phyloP scores from a whole-genome alignment of 2,329 filamentous ascomycete genomes.

The Alternaria novae-zelandiae region DNA sequence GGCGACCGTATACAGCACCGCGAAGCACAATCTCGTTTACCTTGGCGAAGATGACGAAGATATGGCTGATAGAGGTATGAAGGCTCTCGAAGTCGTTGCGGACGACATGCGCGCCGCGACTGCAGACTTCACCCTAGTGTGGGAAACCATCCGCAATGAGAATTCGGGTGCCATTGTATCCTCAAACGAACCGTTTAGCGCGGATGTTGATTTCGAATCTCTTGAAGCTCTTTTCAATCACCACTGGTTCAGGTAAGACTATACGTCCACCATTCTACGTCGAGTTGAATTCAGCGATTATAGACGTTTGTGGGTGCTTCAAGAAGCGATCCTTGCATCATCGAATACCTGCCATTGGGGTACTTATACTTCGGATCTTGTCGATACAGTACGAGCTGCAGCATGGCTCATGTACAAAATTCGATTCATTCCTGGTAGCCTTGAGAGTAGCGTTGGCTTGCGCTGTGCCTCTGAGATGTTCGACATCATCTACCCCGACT shows the following conservation, averaged over 20 bases:
- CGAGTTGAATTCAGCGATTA: accelerated
- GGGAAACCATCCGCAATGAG: accelerated
- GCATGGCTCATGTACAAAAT: accelerated
- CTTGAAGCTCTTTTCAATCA: neutral
- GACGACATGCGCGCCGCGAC: neutral
- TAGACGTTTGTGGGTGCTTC: neutral
- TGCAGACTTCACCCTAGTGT: accelerated
- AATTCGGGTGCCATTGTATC: accelerated
- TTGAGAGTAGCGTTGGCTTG: accelerated
- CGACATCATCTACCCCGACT: accelerated
- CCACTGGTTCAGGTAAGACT: neutral
- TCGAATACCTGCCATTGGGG: neutral
- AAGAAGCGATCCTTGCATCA: neutral
- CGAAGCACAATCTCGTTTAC: neutral
- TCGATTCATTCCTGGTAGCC: neutral
- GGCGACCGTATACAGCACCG: accelerated
- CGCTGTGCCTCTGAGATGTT: neutral
- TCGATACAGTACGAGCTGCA: too few relatives aligned
- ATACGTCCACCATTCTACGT: accelerated
- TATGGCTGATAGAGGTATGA: neutral
- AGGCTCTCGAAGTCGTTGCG: neutral
- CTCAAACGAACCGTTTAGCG: accelerated
- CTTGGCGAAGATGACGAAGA: neutral
- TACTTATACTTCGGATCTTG: accelerated
- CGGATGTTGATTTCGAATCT: accelerated